Evolutionary conservation across 257 asterid genomes (phyloP).

Genomic region (Scutellaria minor): DNA sequence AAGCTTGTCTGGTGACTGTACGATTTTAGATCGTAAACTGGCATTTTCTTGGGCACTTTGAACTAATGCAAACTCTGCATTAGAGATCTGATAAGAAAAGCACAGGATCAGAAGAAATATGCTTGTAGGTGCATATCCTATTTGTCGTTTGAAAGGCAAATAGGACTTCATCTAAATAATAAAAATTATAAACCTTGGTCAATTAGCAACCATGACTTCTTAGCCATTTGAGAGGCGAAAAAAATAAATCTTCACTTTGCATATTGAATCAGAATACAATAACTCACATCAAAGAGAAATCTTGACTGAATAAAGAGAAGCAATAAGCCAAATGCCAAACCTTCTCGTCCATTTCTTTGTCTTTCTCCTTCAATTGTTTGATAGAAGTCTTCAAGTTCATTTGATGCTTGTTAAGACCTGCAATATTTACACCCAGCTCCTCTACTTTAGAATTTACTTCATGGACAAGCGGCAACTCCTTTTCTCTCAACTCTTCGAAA

Average conservation of each 20-base stretch:
- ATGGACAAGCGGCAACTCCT: conserved; percentile 70
- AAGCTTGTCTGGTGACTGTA: conserved; percentile 97
- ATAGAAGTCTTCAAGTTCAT: conserved; percentile 61
- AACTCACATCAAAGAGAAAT: conserved; percentile 24
- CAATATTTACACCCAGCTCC: conserved; percentile 68
- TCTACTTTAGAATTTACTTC: conserved; percentile 62
- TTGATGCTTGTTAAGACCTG: conserved; percentile 78
- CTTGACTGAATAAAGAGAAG: conserved; percentile 21
- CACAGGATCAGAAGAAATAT: conserved; percentile 32
- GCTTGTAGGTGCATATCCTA: conserved; percentile 14
- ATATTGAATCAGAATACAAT: neutral
- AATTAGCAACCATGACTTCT: no score
- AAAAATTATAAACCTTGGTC: neutral
- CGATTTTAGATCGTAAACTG: conserved; percentile 79
- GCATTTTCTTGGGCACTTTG: conserved; percentile 88
- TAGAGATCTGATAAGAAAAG: conserved; percentile 59
- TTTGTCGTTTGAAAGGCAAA: conserved; percentile 7
- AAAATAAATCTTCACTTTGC: neutral
- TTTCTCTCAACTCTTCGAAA: conserved; percentile 59
- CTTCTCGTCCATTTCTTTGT: conserved; percentile 81
- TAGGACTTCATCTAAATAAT: neutral
- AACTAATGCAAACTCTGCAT: conserved; percentile 76
- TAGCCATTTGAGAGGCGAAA: no score
- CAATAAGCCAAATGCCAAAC: conserved; percentile 44
- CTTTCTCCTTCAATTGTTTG: conserved; percentile 72